Conservation (phyloP, 148 eudicot genomes). For the Rhododendron molle region DNA sequence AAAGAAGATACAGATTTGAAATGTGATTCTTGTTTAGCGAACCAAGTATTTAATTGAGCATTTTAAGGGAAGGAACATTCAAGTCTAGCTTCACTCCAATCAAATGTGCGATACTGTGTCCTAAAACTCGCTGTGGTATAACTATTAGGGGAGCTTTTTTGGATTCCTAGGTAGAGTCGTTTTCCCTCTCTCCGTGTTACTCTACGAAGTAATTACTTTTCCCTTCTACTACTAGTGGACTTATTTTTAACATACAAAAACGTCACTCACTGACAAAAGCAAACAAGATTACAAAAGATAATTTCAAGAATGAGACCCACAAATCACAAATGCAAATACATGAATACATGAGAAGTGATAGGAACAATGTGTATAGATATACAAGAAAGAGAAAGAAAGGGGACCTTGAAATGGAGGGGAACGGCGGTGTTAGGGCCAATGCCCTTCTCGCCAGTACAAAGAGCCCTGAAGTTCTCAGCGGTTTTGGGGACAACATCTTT, state of each 20-base stretch:
- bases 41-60: background rate
- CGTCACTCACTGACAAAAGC: background rate
- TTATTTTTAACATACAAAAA: background rate
- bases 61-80: background rate
- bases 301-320: background rate
- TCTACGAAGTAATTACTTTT: background rate
- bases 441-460: constrained; percentile 79
- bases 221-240: background rate
- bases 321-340: background rate
- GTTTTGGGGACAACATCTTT: constrained; percentile 73
- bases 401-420: constrained; percentile 71
- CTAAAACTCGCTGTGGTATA: background rate
- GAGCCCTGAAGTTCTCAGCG: constrained; percentile 83
- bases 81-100: background rate
- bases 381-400: background rate
- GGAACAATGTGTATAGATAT: background rate
- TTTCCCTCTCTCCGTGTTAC: background rate
- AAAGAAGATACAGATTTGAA: background rate
- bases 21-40: background rate
- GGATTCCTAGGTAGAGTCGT: background rate
- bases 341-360: background rate
- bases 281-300: background rate
- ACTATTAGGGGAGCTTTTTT: background rate
- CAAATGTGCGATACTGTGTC: background rate
- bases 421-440: constrained; percentile 40